Conservation (phyloP, 176 grass and related monocot genomes). For the Ensete glaucum region DNA sequence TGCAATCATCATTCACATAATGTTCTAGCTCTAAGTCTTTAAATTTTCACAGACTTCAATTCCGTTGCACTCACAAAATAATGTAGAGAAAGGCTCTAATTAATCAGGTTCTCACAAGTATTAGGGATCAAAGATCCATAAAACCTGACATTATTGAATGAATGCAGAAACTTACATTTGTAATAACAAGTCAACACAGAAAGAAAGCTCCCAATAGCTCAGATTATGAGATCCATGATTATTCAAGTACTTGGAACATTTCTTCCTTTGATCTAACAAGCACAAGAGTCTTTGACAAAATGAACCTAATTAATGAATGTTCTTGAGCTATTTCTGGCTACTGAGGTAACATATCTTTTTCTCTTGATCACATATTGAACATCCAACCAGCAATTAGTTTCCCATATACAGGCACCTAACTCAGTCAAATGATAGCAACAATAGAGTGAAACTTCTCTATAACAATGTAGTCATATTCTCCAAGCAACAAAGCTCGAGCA, state of each 20-base stretch:
- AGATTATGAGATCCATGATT: neutral
- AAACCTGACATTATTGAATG: neutral
- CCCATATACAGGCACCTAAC: neutral
- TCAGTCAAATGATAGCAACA: neutral
- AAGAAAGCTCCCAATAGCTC: neutral
- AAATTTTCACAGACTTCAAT: neutral
- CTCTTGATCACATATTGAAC: neutral
- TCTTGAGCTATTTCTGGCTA: neutral
- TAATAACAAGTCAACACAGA: neutral
- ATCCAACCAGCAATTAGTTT: neutral
- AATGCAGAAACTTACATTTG: neutral
- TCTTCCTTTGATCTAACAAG: neutral
- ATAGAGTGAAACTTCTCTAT: neutral
- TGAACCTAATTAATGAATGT: neutral
- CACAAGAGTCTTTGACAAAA: too few relatives aligned
- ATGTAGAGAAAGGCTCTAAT: neutral
- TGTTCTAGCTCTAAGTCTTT: too few relatives aligned
- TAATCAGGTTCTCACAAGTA: neutral
- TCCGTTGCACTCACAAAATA: neutral
- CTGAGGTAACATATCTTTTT: neutral
- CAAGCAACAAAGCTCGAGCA: neutral
- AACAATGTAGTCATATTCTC: too few relatives aligned
- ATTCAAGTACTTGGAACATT: neutral
- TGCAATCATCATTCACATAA: too few relatives aligned
- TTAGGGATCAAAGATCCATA: neutral